Conservation (phyloP, 768 basidiomycete genomes). For the Podaxis mareebaensis region DNA sequence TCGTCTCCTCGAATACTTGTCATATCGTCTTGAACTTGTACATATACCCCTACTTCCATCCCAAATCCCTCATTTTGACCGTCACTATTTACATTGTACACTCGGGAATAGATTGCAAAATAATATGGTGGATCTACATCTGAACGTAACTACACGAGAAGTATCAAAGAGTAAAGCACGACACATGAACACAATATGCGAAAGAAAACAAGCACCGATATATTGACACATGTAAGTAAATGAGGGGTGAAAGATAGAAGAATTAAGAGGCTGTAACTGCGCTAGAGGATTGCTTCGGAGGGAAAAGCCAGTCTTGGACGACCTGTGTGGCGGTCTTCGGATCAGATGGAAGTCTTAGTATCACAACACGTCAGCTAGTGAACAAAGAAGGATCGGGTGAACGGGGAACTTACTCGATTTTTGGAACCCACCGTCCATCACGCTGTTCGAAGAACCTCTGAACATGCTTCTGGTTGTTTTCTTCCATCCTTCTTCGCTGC, state of each 20-base stretch:
- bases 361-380: constrained; percentile 13
- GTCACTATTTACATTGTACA: constrained; percentile 28
- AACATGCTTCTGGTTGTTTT: constrained; percentile 64
- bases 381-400: constrained; percentile 4
- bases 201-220: not conserved
- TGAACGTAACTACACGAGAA: not conserved
- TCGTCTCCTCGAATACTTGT: not conserved
- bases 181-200: not conserved
- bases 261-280: not conserved
- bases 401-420: constrained; percentile 45
- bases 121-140: constrained; percentile 29
- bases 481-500: constrained; percentile 69
- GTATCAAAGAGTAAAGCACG: constrained; percentile 17
- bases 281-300: constrained; percentile 19
- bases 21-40: constrained; percentile 15
- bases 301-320: constrained; percentile 83
- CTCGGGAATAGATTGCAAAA: constrained; percentile 31
- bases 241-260: not conserved
- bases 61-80: constrained; percentile 8
- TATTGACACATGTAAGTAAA: constrained; percentile 5
- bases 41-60: constrained; percentile 22
- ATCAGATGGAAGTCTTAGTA: constrained; percentile 66
- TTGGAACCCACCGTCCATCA: constrained; percentile 83
- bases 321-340: constrained; percentile 62
- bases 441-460: constrained; percentile 78